phyloP scores from a whole-genome alignment of 148 eudicot species.

The Cornus controversa region DNA sequence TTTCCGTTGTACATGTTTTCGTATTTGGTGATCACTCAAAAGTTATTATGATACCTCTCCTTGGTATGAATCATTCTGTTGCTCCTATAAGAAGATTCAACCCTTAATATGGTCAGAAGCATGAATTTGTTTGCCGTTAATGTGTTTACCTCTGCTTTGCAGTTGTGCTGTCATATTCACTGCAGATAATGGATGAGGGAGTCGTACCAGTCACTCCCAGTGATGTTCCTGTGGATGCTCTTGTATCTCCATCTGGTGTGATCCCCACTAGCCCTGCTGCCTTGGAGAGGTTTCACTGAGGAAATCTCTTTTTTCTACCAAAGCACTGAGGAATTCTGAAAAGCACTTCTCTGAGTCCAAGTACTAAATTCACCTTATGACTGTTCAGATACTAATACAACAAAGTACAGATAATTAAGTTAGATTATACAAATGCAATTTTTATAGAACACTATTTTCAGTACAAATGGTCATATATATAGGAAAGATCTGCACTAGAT shows the following conservation, averaged over 20 bases:
- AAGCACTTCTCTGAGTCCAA: not conserved
- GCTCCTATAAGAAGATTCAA: not conserved
- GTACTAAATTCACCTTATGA: not conserved
- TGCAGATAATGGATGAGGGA: conserved; percentile 84
- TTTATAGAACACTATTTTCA: conserved; percentile 9
- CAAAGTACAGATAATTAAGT: conserved; percentile 6
- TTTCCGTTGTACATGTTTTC: conserved; percentile 1
- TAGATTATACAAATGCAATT: conserved; percentile 6
- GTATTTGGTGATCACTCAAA: conserved; percentile 14
- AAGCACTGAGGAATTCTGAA: not conserved
- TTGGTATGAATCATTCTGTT: conserved; percentile 39
- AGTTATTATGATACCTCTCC: conserved; percentile 96
- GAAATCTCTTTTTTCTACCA: not conserved
- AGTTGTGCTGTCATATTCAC: conserved; percentile 91
- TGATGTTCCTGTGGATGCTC: conserved; percentile 75
- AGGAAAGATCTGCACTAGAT: not conserved
- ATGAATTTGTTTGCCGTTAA: not conserved
- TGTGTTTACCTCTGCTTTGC: conserved; percentile 17
- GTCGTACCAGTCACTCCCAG: conserved; percentile 79
- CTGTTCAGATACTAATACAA: conserved; percentile 8
- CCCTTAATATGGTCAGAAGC: not conserved
- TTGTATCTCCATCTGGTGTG: conserved; percentile 80
- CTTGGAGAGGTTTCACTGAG: conserved; percentile 32
- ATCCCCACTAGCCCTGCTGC: conserved; percentile 71
- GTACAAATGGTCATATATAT: conserved; percentile 10